These are phyloP conservation scores for sunflower (Helianthus annuus) DNA, from an alignment of 129 eudicot genomes.

Conservation along the genomic window DNA sequence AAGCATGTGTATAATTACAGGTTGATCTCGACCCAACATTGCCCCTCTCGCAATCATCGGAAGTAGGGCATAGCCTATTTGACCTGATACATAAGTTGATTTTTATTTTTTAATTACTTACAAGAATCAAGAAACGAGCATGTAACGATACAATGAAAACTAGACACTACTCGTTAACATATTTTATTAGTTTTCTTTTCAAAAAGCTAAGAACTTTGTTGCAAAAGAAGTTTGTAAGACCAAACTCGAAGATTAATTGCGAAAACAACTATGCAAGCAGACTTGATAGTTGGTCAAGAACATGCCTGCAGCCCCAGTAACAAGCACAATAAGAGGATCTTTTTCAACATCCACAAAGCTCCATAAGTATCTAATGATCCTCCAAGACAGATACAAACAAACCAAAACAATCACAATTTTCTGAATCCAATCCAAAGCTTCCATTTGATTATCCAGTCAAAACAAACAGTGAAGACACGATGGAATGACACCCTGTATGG, in stretches of 20 bases:
- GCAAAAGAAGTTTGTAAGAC: background rate
- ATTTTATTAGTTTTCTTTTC: background rate
- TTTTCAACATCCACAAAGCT: slow-evolving; percentile 63
- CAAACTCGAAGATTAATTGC: background rate
- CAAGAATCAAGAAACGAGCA: slow-evolving; percentile 12
- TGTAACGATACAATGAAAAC: background rate
- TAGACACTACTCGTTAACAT: background rate
- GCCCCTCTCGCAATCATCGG: slow-evolving; percentile 94
- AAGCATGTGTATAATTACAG: slow-evolving; percentile 84
- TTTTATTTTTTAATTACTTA: background rate
- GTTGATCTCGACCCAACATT: slow-evolving; percentile 89
- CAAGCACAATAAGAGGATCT: slow-evolving; percentile 76
- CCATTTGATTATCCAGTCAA: slow-evolving; percentile 42
- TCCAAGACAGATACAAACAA: slow-evolving; percentile 64
- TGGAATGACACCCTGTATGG: background rate
- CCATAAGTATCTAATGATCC: slow-evolving; percentile 65
- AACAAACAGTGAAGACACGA: background rate
- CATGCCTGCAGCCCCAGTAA: slow-evolving; percentile 97
- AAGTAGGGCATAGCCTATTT: slow-evolving; percentile 91
- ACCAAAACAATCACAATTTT: slow-evolving; percentile 51
- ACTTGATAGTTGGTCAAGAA: slow-evolving; percentile 8
- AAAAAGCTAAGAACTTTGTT: slow-evolving; percentile 18
- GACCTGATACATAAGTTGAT: slow-evolving; percentile 50
- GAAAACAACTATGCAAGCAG: background rate
- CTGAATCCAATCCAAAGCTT: slow-evolving; percentile 45